Base-by-base conservation (phyloP, 2,329 filamentous ascomycete species). In the Fusarium sp. region DNA sequence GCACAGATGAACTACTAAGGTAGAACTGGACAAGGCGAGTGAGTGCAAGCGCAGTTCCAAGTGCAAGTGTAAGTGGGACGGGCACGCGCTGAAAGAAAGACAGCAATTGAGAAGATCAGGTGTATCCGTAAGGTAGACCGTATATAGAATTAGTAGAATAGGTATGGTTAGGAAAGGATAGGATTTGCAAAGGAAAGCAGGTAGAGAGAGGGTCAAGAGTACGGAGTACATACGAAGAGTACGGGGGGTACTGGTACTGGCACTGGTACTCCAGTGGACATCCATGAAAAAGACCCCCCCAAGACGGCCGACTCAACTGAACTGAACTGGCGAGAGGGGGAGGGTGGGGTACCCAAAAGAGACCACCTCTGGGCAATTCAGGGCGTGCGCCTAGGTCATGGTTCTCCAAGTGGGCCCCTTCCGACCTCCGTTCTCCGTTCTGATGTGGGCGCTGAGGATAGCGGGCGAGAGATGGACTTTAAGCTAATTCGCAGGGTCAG, bases 381-480 rank as follows among this genome's bases (percentile, higher is more conserved):
- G 23, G 61, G 65, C 7, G 65, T 68, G 56, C 4, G 4, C 5
- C 40, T 68, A 68, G 37, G 23, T 23, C 39, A 25, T 27, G 30
- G 20, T 40, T 43, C 56, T 45, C 27, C 37, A 32, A 27, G 65
- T 65, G 65, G 65, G 56, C 56, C 59, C 15, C 52, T 46, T 46
- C 61, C 61, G 62, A 27, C 62, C 65, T 65, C 51, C 49, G 53
- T 68, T 35, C 65, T 56, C 53, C 39, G 50, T 49, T 53, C 43
- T 54, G 56, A 68, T 40, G 32, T 60, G 65, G 68, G 70, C 65
- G 60, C 71, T 73, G 71, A 68, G 71, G 68, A 71, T 56, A 69
- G 67, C 70, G 65, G 68, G 48, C 58, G 56, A 62, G 19, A 45
- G 19, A 52, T 61, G 27, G 56, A 43, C 48, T 48, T 27, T 22